These are phyloP conservation scores for Hymenoscyphus occultus DNA, from an alignment of 2,329 filamentous ascomycete genomes.

Conservation along the genomic window DNA sequence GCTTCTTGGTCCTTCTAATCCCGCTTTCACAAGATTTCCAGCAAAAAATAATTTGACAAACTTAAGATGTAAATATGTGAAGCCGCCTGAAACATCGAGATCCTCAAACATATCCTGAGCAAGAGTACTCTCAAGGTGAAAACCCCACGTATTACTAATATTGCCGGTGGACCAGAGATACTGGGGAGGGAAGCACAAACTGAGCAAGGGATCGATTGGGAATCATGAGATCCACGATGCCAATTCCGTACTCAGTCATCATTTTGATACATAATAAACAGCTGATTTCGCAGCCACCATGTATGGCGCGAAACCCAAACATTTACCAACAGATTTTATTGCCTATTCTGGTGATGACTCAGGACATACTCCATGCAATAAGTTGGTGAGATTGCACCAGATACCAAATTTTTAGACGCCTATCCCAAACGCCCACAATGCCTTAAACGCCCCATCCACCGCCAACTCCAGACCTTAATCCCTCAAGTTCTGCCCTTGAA, in stretches of 20 bases:
- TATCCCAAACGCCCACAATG: neutral
- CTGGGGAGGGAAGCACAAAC: neutral
- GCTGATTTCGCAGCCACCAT: neutral
- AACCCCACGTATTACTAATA: too few species aligned
- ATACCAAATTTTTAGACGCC: neutral
- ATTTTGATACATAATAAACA: neutral
- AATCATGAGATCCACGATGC: neutral
- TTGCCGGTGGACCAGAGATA: too few species aligned
- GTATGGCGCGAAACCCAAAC: neutral
- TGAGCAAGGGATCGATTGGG: neutral
- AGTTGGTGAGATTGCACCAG: neutral
- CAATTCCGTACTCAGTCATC: neutral
- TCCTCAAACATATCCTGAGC: too few species aligned
- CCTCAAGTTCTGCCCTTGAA: too few species aligned
- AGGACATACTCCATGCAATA: neutral
- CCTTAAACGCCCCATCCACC: neutral
- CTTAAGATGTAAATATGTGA: too few species aligned
- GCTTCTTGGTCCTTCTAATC: too few species aligned
- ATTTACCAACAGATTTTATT: neutral
- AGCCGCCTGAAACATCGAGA: too few species aligned
- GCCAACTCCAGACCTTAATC: neutral
- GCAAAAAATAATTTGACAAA: too few species aligned
- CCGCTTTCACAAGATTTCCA: too few species aligned
- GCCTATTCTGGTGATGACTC: neutral
- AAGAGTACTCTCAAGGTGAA: too few species aligned